Evolutionary conservation across 1,284 basidiomycete genomes (phyloP).

Genomic region (Rhodotorula sp.): DNA sequence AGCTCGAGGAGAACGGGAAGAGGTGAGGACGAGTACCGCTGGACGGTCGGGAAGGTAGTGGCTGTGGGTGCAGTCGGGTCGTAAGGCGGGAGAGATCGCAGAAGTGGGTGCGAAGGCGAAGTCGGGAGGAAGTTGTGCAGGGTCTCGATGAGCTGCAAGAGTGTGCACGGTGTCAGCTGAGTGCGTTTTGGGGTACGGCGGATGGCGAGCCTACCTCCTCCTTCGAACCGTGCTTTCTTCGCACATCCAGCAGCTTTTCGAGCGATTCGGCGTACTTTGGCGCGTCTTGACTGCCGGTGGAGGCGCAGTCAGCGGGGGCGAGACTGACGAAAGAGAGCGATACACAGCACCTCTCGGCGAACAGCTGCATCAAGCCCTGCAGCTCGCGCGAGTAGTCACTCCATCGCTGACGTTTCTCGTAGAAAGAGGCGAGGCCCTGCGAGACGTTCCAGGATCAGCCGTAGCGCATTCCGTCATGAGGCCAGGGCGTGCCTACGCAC

Average conservation of each 20-base stretch:
- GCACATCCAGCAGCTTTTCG: slow-evolving; percentile 71
- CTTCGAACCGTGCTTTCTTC: slow-evolving; percentile 63
- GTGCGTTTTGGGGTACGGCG: background rate
- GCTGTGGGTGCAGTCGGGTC: slow-evolving; percentile 70
- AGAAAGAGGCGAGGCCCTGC: slow-evolving; percentile 52
- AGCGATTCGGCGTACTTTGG: slow-evolving; percentile 75
- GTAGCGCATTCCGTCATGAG: background rate
- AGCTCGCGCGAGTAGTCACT: slow-evolving; percentile 46
- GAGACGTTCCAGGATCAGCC: background rate
- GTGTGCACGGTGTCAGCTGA: background rate
- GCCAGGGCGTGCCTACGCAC: slow-evolving; percentile 8
- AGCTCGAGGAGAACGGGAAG: slow-evolving; percentile 70
- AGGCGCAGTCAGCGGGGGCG: background rate
- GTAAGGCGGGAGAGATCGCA: slow-evolving; percentile 69
- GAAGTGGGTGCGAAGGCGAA: slow-evolving; percentile 65
- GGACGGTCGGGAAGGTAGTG: slow-evolving; percentile 56
- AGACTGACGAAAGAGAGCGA: background rate
- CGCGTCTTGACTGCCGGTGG: slow-evolving; percentile 65
- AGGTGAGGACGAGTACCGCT: slow-evolving; percentile 68
- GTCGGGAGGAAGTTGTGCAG: slow-evolving; percentile 73
- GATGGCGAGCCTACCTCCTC: slow-evolving; percentile 57
- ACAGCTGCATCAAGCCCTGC: slow-evolving; percentile 46
- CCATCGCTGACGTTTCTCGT: slow-evolving; percentile 49
- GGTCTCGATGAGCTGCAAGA: slow-evolving; percentile 64
- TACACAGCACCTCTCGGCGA: slow-evolving; percentile 38